These are phyloP conservation scores for Circinella minor DNA, from an alignment of 371 early-diverging fungal species.

Conservation along the genomic window DNA sequence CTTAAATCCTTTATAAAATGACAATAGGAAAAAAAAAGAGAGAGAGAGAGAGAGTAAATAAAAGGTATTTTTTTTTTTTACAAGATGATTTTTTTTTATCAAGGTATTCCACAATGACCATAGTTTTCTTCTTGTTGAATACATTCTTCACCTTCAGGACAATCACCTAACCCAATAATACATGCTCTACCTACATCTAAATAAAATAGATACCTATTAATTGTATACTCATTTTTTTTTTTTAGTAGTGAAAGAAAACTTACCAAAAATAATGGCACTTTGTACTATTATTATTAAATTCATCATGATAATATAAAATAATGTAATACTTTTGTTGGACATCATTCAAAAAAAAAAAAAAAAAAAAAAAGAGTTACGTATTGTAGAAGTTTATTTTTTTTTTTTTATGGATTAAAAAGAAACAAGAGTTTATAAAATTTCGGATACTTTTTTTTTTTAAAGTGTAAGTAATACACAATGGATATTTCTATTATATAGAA, in stretches of 20 bases:
- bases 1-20: no score
- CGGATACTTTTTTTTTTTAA: not conserved
- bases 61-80: not conserved
- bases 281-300: no score
- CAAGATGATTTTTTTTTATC: not conserved
- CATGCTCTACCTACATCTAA: slow-evolving; percentile 40
- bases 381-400: no score
- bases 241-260: not conserved
- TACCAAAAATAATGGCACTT: no score
- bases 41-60: no score
- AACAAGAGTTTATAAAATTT: no score
- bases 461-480: not conserved
- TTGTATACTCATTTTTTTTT: not conserved
- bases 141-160: slow-evolving; percentile 24
- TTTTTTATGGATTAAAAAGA: no score
- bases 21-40: no score
- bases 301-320: no score
- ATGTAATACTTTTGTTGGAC: no score
- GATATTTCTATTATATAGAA: not conserved
- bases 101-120: slow-evolving; percentile 23
- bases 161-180: slow-evolving; percentile 27
- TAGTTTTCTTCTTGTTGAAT: slow-evolving; percentile 18
- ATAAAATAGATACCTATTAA: not conserved
- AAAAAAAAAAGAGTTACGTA: no score
- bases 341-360: no score